These are phyloP conservation scores for Cladosporium sp. DNA, from an alignment of 2,329 filamentous ascomycete species.

Conservation along the genomic window DNA sequence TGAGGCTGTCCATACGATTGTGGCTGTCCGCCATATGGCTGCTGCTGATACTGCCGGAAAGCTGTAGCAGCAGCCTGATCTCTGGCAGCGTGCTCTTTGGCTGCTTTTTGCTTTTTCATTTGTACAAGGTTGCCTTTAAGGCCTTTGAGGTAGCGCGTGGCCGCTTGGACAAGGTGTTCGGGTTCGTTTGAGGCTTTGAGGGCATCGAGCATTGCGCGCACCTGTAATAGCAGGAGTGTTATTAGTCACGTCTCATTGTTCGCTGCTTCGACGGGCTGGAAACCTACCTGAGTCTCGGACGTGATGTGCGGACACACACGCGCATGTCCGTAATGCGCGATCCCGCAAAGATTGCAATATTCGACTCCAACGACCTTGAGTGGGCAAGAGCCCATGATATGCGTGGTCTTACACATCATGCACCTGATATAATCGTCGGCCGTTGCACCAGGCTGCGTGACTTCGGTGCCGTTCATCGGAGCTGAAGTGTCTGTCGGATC, in stretches of 20 bases:
- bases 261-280: not conserved
- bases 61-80: conserved; percentile 14
- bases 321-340: conserved; percentile 54
- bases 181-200: conserved; percentile 57
- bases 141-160: conserved; percentile 54
- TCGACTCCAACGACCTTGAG: conserved; percentile 57
- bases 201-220: conserved; percentile 60
- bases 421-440: conserved; percentile 38
- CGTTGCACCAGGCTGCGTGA: conserved; percentile 14
- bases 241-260: not conserved
- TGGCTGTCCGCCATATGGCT: not conserved
- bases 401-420: conserved; percentile 50
- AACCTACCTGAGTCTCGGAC: conserved; percentile 47
- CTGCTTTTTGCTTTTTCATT: conserved; percentile 44
- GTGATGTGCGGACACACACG: conserved; percentile 60
- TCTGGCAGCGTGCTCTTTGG: conserved; percentile 20
- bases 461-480: not conserved
- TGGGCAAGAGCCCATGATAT: conserved; percentile 56
- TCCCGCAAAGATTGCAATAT: conserved; percentile 60
- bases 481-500: not conserved
- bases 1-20: not conserved
- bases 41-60: conserved; percentile 2
- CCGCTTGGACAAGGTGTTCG: conserved; percentile 48
- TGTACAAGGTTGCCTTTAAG: conserved; percentile 54
- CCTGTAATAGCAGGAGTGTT: conserved; percentile 35